Evolutionary conservation across 306 rosid species (phyloP).

Genomic region (Pachyrhizus erosus): DNA sequence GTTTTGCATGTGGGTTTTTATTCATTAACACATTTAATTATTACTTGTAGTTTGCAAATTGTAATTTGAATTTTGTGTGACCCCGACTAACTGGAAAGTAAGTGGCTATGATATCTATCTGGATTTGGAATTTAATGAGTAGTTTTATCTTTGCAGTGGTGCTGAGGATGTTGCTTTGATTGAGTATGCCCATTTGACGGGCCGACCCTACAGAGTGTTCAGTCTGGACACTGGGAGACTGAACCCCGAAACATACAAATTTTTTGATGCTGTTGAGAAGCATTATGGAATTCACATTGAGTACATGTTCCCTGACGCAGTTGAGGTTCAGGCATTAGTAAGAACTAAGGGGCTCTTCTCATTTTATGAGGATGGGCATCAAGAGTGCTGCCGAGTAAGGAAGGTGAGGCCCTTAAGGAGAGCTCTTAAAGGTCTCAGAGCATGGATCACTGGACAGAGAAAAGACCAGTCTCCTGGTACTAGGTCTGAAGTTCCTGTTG

Average conservation of each 20-base stretch:
- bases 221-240: conserved; percentile 95
- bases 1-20: background rate
- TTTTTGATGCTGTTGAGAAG: conserved; percentile 84
- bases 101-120: background rate
- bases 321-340: conserved; percentile 97
- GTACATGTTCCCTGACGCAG: conserved; percentile 95
- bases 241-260: conserved; percentile 87
- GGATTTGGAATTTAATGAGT: conserved; percentile 39
- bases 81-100: background rate
- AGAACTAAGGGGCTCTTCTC: conserved; percentile 91
- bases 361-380: conserved; percentile 98
- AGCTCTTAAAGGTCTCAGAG: conserved; percentile 88
- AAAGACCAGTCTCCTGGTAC: conserved; percentile 99
- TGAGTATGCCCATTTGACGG: conserved; percentile 94
- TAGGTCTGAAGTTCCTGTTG: conserved; percentile 90
- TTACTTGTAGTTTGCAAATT: background rate
- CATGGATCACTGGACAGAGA: conserved; percentile 97
- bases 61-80: background rate
- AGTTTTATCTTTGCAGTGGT: conserved; percentile 64
- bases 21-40: background rate
- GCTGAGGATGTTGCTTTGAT: conserved; percentile 97
- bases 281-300: conserved; percentile 87
- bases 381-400: conserved; percentile 97
- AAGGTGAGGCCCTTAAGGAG: conserved; percentile 95
- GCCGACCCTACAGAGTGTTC: conserved; percentile 91